phyloP scores from a whole-genome alignment of 192 early-diverging fungal genomes.

The Podila epigama region DNA sequence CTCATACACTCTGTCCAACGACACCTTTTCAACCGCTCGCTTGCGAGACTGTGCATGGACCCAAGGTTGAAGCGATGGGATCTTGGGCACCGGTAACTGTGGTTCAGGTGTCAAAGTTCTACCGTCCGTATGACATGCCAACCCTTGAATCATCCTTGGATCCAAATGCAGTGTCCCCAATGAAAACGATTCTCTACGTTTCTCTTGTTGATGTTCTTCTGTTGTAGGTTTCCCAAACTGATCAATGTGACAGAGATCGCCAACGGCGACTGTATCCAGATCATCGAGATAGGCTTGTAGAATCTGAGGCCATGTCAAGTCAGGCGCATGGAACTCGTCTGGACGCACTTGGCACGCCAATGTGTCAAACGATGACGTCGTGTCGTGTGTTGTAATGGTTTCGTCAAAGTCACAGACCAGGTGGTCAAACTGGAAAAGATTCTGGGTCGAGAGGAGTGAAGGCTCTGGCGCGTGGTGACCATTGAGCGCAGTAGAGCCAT shows the following conservation, averaged over 20 bases:
- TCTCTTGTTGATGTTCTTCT: background rate
- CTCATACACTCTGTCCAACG: conserved; percentile 32
- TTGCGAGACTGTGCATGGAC: conserved; percentile 41
- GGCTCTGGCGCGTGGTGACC: background rate
- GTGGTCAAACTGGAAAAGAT: conserved; percentile 28
- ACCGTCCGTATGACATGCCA: conserved; percentile 36
- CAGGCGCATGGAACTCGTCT: conserved; percentile 5
- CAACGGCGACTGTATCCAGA: conserved; percentile 24
- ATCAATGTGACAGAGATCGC: conserved; percentile 27
- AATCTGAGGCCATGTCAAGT: conserved; percentile 38
- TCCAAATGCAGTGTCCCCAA: background rate
- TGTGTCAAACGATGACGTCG: conserved; percentile 45
- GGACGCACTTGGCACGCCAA: conserved; percentile 16
- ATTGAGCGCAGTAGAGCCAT: background rate
- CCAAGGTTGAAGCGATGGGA: conserved; percentile 38
- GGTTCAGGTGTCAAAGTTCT: conserved; percentile 33
- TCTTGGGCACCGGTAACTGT: conserved; percentile 20
- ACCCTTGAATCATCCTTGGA: background rate
- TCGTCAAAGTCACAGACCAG: conserved; percentile 46
- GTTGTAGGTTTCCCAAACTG: background rate
- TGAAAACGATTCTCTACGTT: background rate
- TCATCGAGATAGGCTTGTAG: conserved; percentile 42
- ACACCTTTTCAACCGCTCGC: conserved; percentile 32
- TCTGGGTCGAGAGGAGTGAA: background rate
- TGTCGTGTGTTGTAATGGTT: conserved; percentile 44